phyloP scores from a whole-genome alignment of 805 yeast genomes.

The Kurtzmaniella cleridarum region DNA sequence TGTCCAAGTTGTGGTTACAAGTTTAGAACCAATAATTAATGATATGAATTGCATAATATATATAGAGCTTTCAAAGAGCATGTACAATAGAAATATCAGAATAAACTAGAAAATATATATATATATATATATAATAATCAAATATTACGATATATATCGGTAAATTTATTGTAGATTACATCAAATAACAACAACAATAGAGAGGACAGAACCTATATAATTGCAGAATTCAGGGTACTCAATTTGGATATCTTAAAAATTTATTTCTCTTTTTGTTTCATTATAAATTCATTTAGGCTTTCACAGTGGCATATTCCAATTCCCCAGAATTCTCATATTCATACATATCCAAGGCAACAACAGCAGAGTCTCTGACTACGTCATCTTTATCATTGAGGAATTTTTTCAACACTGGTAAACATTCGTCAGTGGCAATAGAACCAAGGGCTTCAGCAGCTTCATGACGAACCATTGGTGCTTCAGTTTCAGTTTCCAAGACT shows the following conservation, averaged over 20 bases:
- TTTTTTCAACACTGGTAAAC: constrained; percentile 77
- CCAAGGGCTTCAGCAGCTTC: constrained; percentile 99
- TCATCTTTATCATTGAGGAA: constrained; percentile 76
- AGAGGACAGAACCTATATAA: background rate
- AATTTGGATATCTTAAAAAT: background rate
- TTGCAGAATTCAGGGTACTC: background rate
- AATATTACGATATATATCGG: too few relatives aligned
- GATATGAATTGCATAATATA: background rate
- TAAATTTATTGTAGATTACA: too few relatives aligned
- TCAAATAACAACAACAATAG: too few relatives aligned
- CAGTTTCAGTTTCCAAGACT: constrained; percentile 68
- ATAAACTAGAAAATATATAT: too few relatives aligned
- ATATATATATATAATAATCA: too few relatives aligned
- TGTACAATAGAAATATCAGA: too few relatives aligned
- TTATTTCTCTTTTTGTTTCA: constrained; percentile 1
- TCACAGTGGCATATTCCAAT: constrained; percentile 61
- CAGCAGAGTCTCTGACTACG: constrained; percentile 94
- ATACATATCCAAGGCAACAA: constrained; percentile 97
- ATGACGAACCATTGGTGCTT: constrained; percentile 98
- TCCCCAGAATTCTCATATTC: constrained; percentile 86
- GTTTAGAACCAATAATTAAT: constrained; percentile 85
- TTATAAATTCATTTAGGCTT: constrained; percentile 10
- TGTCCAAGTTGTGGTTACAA: constrained; percentile 91
- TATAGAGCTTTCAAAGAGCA: too few relatives aligned
- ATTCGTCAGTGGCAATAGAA: constrained; percentile 93